Evolutionary conservation across 2,329 filamentous ascomycete genomes (phyloP).

Genomic region (Cytospora paraplurivora): DNA sequence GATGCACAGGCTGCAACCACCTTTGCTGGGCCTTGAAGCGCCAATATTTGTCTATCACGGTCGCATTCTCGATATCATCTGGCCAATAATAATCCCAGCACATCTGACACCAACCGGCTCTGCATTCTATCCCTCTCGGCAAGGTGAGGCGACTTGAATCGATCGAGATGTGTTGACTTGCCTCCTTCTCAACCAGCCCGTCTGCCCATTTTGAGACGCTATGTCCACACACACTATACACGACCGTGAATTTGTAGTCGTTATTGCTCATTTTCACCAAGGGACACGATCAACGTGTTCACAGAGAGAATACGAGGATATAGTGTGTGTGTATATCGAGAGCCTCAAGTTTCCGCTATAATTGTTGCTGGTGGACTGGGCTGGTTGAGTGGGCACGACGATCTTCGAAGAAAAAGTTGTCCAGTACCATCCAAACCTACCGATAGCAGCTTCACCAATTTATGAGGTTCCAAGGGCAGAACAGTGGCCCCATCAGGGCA

Average conservation of each 20-base stretch:
- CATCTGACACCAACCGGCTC: background rate
- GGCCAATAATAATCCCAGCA: background rate
- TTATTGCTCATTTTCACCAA: constrained; percentile 1
- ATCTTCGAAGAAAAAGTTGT: background rate
- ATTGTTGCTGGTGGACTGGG: background rate
- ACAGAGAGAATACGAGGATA: background rate
- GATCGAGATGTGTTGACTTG: background rate
- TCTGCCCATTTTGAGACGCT: background rate
- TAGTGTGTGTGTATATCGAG: background rate
- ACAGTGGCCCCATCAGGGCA: background rate
- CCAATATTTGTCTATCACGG: constrained; percentile 1
- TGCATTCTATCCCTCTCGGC: background rate
- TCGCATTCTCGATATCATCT: background rate
- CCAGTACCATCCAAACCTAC: background rate
- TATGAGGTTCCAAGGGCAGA: background rate
- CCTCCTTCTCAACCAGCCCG: background rate
- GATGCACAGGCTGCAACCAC: background rate
- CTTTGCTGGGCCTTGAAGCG: constrained; percentile 1
- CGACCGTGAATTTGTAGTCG: background rate
- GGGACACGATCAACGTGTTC: background rate
- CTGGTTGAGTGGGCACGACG: background rate
- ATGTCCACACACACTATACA: constrained; percentile 12
- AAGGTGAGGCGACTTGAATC: background rate
- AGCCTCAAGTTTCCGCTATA: background rate
- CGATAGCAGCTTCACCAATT: background rate